These are phyloP conservation scores for Entamoeba histolytica DNA, from an alignment of 208 protist genomes.

Conservation along the genomic window DNA sequence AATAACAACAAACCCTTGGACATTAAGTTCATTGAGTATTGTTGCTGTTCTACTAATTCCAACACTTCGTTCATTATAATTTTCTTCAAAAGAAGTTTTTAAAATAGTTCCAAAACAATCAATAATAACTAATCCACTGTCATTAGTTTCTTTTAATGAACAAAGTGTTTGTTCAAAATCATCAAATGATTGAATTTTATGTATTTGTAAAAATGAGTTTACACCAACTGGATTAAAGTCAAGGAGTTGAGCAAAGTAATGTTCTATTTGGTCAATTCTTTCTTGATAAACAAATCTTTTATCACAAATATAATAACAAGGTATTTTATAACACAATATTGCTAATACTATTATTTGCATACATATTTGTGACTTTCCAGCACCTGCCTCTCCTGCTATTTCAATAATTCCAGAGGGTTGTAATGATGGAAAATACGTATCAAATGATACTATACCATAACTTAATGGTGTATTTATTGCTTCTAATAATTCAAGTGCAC, in stretches of 20 bases:
- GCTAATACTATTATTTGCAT: neutral
- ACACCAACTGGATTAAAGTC: neutral
- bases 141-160: neutral
- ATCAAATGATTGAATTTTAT: neutral
- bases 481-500: no score
- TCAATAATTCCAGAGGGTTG: neutral
- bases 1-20: neutral
- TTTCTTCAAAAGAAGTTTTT: neutral
- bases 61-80: neutral
- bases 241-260: neutral
- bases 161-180: neutral
- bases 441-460: neutral
- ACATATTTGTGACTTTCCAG: neutral
- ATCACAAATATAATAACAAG: neutral
- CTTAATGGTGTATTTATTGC: neutral
- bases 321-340: neutral
- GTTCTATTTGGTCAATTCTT: neutral
- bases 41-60: neutral
- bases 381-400: neutral
- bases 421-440: neutral
- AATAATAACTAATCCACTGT: neutral
- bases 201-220: neutral
- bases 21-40: neutral
- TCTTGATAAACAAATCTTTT: neutral
- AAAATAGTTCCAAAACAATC: neutral